These are phyloP conservation scores for Pseudocercospora vitis DNA, from an alignment of 2,329 filamentous ascomycete genomes.

Conservation along the genomic window DNA sequence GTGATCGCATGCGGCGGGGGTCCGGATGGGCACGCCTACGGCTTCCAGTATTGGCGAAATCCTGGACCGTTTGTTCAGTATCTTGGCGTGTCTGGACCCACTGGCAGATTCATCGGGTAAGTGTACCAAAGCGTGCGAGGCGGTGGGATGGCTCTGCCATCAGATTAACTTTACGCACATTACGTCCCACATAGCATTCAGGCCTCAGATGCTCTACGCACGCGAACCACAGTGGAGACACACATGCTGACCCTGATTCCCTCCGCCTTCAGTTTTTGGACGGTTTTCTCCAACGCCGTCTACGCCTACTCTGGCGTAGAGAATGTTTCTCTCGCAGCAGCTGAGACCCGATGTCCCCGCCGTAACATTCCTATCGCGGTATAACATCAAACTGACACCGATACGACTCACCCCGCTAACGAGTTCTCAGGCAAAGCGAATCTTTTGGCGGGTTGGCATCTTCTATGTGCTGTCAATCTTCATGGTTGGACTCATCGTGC, in stretches of 20 bases:
- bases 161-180: too few species aligned
- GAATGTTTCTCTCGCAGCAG: constrained; percentile 19
- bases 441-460: constrained; percentile 22
- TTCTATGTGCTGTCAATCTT: constrained; percentile 35
- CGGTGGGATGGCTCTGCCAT: too few species aligned
- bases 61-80: constrained; percentile 23
- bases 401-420: not conserved
- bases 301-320: constrained; percentile 21
- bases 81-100: constrained; percentile 13
- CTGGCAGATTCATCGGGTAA: constrained; percentile 28
- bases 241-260: too few species aligned
- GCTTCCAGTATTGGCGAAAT: constrained; percentile 25
- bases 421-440: not conserved
- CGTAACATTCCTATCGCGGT: constrained; percentile 22
- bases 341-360: constrained; percentile 24
- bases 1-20: constrained; percentile 39
- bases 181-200: too few species aligned
- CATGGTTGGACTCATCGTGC: constrained; percentile 30
- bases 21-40: constrained; percentile 40
- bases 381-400: not conserved
- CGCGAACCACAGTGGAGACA: too few species aligned
- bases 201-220: too few species aligned
- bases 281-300: constrained; percentile 18
- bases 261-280: too few species aligned
- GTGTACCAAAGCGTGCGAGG: too few species aligned